Evolutionary conservation across 371 early-diverging fungal genomes (phyloP).

Genomic region (Mortierella sp.): DNA sequence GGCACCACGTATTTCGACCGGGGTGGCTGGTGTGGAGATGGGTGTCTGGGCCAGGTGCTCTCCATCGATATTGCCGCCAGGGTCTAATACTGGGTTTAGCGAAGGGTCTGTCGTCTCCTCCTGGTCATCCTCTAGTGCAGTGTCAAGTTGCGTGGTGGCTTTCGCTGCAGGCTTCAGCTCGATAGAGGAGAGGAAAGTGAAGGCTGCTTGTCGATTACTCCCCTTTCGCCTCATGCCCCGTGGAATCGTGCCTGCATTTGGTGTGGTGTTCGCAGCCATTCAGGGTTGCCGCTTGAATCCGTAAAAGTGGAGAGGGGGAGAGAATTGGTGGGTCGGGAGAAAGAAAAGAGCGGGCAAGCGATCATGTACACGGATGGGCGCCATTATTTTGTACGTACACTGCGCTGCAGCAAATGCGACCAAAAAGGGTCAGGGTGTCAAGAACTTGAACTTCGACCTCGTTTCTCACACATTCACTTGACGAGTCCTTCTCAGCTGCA

Average conservation of each 20-base stretch:
- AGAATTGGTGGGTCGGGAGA: too few species aligned
- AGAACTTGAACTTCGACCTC: too few species aligned
- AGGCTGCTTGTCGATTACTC: conserved; percentile 38
- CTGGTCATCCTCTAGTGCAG: conserved; percentile 3
- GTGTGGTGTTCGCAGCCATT: conserved; percentile 1
- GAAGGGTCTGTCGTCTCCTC: background rate
- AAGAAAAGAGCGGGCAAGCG: too few species aligned
- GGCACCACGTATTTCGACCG: background rate
- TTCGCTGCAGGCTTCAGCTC: conserved; percentile 24
- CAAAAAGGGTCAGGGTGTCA: too few species aligned
- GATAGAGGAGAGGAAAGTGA: conserved; percentile 44
- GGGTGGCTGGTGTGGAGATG: background rate
- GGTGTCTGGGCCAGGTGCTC: background rate
- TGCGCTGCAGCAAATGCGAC: too few species aligned
- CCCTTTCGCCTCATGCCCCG: conserved; percentile 23
- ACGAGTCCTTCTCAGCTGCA: too few species aligned
- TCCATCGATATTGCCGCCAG: background rate
- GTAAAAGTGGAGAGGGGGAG: too few species aligned
- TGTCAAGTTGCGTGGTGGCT: conserved; percentile 17
- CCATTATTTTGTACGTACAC: too few species aligned
- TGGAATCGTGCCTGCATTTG: background rate
- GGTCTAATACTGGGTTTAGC: background rate
- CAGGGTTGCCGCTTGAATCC: background rate
- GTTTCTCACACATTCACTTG: too few species aligned
- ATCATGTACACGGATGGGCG: too few species aligned